phyloP scores from a whole-genome alignment of 1,284 basidiomycete species.

The Bjerkandera adusta region DNA sequence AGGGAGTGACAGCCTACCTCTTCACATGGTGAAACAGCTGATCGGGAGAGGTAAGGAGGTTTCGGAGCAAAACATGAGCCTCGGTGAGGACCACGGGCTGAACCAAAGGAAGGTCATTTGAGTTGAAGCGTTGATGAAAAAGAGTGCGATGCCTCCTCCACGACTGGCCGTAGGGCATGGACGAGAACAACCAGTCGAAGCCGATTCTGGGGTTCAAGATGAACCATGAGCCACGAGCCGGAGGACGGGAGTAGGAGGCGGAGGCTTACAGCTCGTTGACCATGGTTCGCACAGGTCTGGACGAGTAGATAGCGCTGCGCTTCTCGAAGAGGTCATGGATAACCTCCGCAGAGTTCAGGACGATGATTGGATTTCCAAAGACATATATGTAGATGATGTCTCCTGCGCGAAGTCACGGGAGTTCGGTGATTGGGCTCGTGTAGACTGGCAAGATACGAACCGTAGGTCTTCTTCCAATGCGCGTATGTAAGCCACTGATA shows the following conservation, averaged over 20 bases:
- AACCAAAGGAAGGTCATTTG: constrained; percentile 28
- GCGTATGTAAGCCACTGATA: constrained; percentile 48
- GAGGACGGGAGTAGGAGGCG: constrained; percentile 2
- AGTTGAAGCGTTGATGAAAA: constrained; percentile 43
- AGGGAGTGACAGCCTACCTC: constrained; percentile 14
- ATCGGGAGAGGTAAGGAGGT: constrained; percentile 18
- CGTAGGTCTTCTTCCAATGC: constrained; percentile 43
- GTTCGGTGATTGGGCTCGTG: background rate
- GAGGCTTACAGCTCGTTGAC: constrained; percentile 15
- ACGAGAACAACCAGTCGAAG: constrained; percentile 47
- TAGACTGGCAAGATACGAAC: constrained; percentile 22
- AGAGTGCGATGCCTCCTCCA: constrained; percentile 45
- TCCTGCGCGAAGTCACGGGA: constrained; percentile 8
- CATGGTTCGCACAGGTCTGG: constrained; percentile 28
- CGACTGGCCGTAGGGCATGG: constrained; percentile 38
- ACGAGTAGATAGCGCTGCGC: constrained; percentile 42
- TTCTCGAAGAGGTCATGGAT: constrained; percentile 55
- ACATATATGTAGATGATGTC: constrained; percentile 33
- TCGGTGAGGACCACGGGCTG: constrained; percentile 38
- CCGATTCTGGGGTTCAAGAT: constrained; percentile 46
- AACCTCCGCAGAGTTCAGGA: constrained; percentile 35
- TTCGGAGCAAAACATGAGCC: constrained; percentile 31
- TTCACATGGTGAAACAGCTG: constrained; percentile 19
- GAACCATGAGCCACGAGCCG: background rate
- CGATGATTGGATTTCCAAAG: constrained; percentile 21